These are phyloP conservation scores for Annulohypoxylon moriforme DNA, from an alignment of 495 filamentous ascomycete genomes.

Conservation along the genomic window DNA sequence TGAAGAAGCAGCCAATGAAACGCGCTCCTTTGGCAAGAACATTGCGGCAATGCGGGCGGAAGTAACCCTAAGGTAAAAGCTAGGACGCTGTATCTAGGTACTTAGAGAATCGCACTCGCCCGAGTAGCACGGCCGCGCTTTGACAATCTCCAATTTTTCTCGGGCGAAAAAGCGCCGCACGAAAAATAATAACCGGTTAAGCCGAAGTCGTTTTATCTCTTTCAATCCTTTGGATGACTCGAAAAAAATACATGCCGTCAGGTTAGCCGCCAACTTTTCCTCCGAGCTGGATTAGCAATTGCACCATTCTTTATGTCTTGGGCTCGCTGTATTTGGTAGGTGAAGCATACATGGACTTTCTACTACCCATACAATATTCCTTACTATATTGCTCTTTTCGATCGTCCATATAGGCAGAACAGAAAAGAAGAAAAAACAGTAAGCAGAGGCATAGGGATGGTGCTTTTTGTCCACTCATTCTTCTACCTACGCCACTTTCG, in stretches of 20 bases:
- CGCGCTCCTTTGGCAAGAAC: not conserved
- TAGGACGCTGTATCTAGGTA: not conserved
- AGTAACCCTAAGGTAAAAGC: slow-evolving; percentile 12
- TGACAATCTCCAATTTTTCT: slow-evolving; percentile 25
- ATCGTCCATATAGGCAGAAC: slow-evolving; percentile 19
- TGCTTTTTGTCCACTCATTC: slow-evolving; percentile 36
- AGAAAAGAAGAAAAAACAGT: slow-evolving; percentile 28
- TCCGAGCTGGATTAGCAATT: slow-evolving; percentile 23
- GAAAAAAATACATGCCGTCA: slow-evolving; percentile 16
- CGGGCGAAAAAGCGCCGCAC: slow-evolving; percentile 38
- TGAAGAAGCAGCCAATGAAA: slow-evolving; percentile 1
- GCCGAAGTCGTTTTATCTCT: slow-evolving; percentile 16
- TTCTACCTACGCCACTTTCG: slow-evolving; percentile 30
- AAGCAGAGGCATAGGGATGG: slow-evolving; percentile 42
- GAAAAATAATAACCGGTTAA: slow-evolving; percentile 47
- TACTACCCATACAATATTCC: slow-evolving; percentile 5
- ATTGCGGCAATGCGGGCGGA: not conserved
- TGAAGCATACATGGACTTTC: slow-evolving; percentile 19
- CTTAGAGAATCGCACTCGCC: not conserved
- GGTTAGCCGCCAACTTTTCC: slow-evolving; percentile 40
- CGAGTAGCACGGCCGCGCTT: not conserved
- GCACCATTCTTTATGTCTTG: slow-evolving; percentile 43
- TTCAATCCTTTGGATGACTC: slow-evolving; percentile 17
- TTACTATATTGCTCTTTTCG: slow-evolving; percentile 35
- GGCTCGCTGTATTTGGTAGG: slow-evolving; percentile 39